These are phyloP conservation scores for Crithidia brevicula DNA, from an alignment of 208 protist species.

Conservation along the genomic window DNA sequence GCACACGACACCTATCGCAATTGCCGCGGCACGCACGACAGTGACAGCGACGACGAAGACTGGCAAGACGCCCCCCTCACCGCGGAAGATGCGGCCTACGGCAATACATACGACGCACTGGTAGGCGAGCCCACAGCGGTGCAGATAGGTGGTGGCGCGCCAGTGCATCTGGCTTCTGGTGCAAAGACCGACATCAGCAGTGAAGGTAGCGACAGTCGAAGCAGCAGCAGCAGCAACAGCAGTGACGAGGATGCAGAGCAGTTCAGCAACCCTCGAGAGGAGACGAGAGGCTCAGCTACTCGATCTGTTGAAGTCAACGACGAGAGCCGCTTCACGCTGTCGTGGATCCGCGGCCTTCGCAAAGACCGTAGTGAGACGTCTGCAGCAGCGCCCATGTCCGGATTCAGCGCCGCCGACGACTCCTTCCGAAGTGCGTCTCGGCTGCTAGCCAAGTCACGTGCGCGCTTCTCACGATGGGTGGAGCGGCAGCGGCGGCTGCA, in stretches of 20 bases:
- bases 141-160: too few species aligned
- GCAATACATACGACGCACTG: too few species aligned
- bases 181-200: too few species aligned
- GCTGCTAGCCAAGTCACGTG: conserved; percentile 19
- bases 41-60: not conserved
- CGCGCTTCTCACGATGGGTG: conserved; percentile 25
- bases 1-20: too few species aligned
- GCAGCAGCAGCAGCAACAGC: not conserved
- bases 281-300: not conserved
- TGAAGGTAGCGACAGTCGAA: too few species aligned
- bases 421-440: conserved; percentile 21
- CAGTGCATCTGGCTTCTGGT: too few species aligned
- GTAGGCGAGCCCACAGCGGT: too few species aligned
- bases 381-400: not conserved
- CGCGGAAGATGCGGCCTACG: too few species aligned
- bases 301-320: not conserved
- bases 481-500: conserved; percentile 6
- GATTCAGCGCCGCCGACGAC: conserved; percentile 1
- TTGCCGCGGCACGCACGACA: too few species aligned
- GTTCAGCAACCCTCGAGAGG: not conserved
- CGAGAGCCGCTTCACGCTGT: conserved; percentile 14
- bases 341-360: conserved; percentile 17
- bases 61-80: too few species aligned
- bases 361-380: not conserved
- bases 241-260: not conserved